These are phyloP conservation scores for Physcomitrellopsis africana DNA, from an alignment of 225 moss, liverwort and hornwort genomes.

Conservation along the genomic window DNA sequence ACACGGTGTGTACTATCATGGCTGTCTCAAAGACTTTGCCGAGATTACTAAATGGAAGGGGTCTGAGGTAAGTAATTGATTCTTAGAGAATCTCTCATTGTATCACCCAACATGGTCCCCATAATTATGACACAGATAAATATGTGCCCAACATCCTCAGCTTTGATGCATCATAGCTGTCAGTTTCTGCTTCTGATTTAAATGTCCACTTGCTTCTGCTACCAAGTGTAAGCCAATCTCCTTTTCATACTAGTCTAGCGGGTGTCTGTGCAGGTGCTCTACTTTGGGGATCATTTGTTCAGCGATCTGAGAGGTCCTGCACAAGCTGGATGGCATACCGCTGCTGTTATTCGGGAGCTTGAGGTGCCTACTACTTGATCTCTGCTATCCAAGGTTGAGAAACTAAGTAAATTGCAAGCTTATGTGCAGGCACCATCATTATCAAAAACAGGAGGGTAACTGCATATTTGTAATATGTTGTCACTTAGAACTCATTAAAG, in stretches of 20 bases:
- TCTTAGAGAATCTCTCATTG: not conserved
- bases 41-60: conserved; percentile 83
- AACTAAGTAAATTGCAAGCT: not conserved
- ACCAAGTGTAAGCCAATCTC: not conserved
- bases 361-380: conserved; percentile 48
- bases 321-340: conserved; percentile 96
- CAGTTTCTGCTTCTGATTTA: not conserved
- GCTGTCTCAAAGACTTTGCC: conserved; percentile 82
- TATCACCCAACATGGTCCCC: no score
- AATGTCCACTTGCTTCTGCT: not conserved
- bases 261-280: conserved; percentile 65
- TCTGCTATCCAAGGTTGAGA: no score
- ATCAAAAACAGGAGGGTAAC: no score
- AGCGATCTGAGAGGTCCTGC: conserved; percentile 93
- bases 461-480: no score
- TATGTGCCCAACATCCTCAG: no score
- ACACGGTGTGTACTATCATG: conserved; percentile 90
- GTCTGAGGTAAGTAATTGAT: conserved; percentile 61
- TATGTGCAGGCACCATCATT: no score
- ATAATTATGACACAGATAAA: no score
- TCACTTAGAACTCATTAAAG: not conserved
- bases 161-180: not conserved
- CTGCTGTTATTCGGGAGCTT: conserved; percentile 88
- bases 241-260: conserved; percentile 19
- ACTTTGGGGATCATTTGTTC: conserved; percentile 91